A percentile compares a stretch with the other conserved stretches of the same genome.
These are phyloP conservation scores for Quercus suber DNA, from an alignment of 306 rosid species.

Conservation along the genomic window DNA sequence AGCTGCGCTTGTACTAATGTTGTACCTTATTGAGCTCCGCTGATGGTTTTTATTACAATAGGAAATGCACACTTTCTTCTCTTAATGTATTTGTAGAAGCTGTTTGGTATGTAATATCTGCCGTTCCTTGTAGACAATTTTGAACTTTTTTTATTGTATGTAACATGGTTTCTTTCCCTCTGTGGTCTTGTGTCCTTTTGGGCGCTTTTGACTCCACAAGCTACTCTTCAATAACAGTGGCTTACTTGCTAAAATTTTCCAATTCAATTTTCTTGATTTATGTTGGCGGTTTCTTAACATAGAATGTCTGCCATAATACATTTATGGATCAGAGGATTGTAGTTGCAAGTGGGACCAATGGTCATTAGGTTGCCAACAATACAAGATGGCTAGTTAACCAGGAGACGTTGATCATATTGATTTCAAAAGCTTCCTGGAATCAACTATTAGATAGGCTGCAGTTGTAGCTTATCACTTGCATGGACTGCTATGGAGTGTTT, in stretches of 20 bases:
- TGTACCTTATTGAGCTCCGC: slow-evolving; percentile 1
- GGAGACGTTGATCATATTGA: not conserved
- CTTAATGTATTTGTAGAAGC: not conserved
- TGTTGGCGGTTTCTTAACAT: slow-evolving; percentile 19
- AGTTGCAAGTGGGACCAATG: not conserved
- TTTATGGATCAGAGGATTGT: not conserved
- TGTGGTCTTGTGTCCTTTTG: not conserved
- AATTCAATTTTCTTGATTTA: slow-evolving; percentile 22
- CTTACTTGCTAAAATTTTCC: slow-evolving; percentile 10
- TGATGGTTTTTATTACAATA: not conserved
- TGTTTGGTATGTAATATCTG: not conserved
- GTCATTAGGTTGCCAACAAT: not conserved
- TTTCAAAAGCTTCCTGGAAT: not conserved
- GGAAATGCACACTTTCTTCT: not conserved
- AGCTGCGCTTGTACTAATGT: not conserved
- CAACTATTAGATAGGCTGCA: not conserved
- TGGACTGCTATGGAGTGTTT: not conserved
- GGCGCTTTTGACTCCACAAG: slow-evolving; percentile 10
- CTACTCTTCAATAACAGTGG: slow-evolving; percentile 15
- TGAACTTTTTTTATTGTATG: slow-evolving; percentile 10
- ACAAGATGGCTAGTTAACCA: not conserved
- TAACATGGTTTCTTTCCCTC: slow-evolving; percentile 24
- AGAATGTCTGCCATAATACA: not conserved
- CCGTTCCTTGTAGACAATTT: slow-evolving; percentile 2
- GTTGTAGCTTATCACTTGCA: not conserved